These are phyloP conservation scores for Ailanthus altissimus DNA, from an alignment of 345 rosid genomes.

Conservation along the genomic window DNA sequence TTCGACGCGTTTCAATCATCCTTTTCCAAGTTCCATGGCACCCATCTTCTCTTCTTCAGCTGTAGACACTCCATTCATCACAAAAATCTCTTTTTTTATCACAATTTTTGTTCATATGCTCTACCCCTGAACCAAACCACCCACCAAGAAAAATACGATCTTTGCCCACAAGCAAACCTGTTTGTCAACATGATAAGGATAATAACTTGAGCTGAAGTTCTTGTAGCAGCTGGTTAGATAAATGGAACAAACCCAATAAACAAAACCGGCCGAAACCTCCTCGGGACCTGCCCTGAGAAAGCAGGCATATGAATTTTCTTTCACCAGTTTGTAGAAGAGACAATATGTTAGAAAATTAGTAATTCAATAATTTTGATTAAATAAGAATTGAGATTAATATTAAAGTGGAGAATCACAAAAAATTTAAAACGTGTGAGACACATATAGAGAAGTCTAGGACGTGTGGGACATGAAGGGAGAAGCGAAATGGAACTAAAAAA, in stretches of 20 bases:
- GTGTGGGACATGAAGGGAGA: too few relatives aligned
- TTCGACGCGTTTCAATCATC: constrained; percentile 49
- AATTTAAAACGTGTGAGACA: too few relatives aligned
- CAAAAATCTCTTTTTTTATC: constrained; percentile 19
- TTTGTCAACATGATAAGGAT: constrained; percentile 17
- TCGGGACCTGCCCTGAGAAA: constrained; percentile 36
- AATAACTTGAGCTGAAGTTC: constrained; percentile 17
- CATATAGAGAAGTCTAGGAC: too few relatives aligned
- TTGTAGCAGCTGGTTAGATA: constrained; percentile 49
- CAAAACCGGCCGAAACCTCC: constrained; percentile 45
- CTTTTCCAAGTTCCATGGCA: constrained; percentile 45
- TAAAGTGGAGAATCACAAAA: too few relatives aligned
- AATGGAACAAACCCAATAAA: constrained; percentile 54
- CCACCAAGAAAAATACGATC: constrained; percentile 32
- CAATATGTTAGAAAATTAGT: too few relatives aligned
- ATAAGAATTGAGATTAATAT: too few relatives aligned
- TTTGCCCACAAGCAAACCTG: constrained; percentile 24
- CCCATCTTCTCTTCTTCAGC: constrained; percentile 44
- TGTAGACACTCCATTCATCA: constrained; percentile 43
- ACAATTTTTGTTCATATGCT: constrained; percentile 22
- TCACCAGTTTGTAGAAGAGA: too few relatives aligned
- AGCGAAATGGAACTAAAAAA: too few relatives aligned
- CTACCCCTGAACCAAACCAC: constrained; percentile 29
- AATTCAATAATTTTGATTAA: too few relatives aligned
- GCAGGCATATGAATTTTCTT: too few relatives aligned